Percentiles rank a stretch among this genome's conserved stretches.
phyloP scores from a whole-genome alignment of 441 rosid species.

The Erodium moschatum region DNA sequence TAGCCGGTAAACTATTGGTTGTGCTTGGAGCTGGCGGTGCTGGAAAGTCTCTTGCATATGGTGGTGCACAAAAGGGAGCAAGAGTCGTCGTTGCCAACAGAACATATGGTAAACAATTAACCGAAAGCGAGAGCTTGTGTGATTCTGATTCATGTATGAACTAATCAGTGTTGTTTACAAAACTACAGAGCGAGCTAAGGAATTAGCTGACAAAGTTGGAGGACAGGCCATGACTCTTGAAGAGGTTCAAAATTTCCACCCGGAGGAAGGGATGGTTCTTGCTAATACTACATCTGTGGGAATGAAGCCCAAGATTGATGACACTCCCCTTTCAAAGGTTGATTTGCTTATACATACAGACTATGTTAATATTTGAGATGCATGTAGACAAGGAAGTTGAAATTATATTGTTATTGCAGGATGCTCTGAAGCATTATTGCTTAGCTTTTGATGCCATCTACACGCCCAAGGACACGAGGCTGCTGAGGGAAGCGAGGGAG shows the following conservation, averaged over 20 bases:
- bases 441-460: constrained; percentile 81
- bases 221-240: constrained; percentile 48
- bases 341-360: neutral
- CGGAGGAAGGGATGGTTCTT: constrained; percentile 58
- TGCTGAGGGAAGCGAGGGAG: constrained; percentile 70
- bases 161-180: too few relatives aligned
- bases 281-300: constrained; percentile 69
- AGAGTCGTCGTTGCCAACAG: constrained; percentile 55
- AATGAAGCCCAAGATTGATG: constrained; percentile 56
- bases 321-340: constrained; percentile 58
- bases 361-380: too few relatives aligned
- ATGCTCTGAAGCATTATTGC: constrained; percentile 55
- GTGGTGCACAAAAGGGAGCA: constrained; percentile 65
- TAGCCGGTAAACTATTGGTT: constrained; percentile 54
- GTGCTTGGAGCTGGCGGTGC: constrained; percentile 81
- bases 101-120: constrained; percentile 37
- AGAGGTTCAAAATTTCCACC: constrained; percentile 40
- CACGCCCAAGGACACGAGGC: constrained; percentile 71
- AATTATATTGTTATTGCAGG: constrained; percentile 26
- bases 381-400: too few relatives aligned
- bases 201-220: constrained; percentile 43
- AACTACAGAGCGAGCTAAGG: constrained; percentile 46
- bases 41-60: constrained; percentile 72
- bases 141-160: too few relatives aligned
- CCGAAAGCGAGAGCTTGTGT: too few relatives aligned